Conservation (phyloP, 1,284 basidiomycete species). For the Puccinia polysora region DNA sequence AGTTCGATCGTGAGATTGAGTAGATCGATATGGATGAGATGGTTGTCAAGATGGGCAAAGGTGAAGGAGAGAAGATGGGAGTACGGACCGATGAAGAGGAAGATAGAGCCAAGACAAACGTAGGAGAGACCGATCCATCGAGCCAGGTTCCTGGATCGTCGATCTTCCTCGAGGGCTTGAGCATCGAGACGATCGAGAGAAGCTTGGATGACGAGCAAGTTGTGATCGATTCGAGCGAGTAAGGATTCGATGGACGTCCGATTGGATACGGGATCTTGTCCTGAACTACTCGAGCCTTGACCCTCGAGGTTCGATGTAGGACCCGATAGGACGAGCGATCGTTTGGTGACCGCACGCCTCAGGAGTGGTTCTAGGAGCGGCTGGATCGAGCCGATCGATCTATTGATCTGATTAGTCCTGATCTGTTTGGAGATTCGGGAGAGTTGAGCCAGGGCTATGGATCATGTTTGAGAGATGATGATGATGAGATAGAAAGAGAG, state of each 20-base stretch:
- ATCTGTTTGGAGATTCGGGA: conserved; percentile 18
- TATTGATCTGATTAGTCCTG: background rate
- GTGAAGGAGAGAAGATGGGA: background rate
- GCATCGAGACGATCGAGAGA: background rate
- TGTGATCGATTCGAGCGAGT: conserved; percentile 2
- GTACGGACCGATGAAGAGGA: conserved; percentile 22
- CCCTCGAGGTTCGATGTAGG: too few relatives aligned
- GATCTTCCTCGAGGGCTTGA: background rate
- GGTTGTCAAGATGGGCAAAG: background rate
- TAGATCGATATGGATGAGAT: background rate
- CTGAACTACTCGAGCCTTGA: too few relatives aligned
- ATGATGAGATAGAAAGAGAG: too few relatives aligned
- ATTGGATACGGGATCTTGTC: background rate
- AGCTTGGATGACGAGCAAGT: conserved; percentile 4
- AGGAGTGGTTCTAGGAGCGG: conserved; percentile 2
- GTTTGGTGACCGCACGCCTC: too few relatives aligned
- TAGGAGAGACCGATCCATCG: conserved; percentile 16
- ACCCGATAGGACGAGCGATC: conserved; percentile 10
- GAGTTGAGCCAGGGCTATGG: conserved; percentile 25
- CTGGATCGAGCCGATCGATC: background rate
- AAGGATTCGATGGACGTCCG: background rate
- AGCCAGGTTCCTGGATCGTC: conserved; percentile 1
- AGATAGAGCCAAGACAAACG: conserved; percentile 20
- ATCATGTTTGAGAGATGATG: background rate
- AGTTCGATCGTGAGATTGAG: too few relatives aligned